Conservation (phyloP, 176 grass and related monocot genomes). For the Dendrocalamus sinicus region DNA sequence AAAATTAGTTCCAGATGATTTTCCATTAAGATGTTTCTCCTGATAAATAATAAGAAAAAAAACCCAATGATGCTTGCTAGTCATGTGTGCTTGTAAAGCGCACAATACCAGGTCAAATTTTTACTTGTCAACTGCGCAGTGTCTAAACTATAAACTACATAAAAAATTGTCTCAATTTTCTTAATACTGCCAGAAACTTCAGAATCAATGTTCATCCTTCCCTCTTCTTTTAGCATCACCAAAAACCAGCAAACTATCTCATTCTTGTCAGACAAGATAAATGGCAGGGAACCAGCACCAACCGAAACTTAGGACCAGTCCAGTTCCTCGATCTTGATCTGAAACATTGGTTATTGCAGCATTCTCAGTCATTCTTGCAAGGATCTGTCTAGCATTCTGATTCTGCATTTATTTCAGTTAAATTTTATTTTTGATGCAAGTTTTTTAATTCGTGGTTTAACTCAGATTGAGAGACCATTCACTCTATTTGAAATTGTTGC, state of each 20-base stretch:
- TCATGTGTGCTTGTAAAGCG: background rate
- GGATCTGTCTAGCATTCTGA: background rate
- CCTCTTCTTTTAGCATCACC: background rate
- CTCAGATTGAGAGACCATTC: background rate
- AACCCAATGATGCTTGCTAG: background rate
- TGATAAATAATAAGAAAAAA: background rate
- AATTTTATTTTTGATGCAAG: background rate
- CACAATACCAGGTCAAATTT: background rate
- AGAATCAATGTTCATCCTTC: background rate
- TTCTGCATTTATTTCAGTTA: background rate
- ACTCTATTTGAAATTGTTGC: background rate
- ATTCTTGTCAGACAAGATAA: background rate
- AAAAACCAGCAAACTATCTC: background rate
- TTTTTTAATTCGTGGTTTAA: background rate
- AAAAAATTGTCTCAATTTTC: background rate
- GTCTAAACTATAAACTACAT: background rate
- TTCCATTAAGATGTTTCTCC: background rate
- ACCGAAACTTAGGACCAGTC: background rate
- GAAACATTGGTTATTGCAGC: background rate
- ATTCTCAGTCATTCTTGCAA: conserved; percentile 13
- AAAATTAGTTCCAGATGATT: background rate
- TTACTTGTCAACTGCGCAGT: background rate
- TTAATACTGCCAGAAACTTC: background rate
- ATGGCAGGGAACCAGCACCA: background rate
- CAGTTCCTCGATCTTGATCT: background rate